phyloP scores from a whole-genome alignment of 2,329 filamentous ascomycete genomes.

The Arthrinium puccinioides region DNA sequence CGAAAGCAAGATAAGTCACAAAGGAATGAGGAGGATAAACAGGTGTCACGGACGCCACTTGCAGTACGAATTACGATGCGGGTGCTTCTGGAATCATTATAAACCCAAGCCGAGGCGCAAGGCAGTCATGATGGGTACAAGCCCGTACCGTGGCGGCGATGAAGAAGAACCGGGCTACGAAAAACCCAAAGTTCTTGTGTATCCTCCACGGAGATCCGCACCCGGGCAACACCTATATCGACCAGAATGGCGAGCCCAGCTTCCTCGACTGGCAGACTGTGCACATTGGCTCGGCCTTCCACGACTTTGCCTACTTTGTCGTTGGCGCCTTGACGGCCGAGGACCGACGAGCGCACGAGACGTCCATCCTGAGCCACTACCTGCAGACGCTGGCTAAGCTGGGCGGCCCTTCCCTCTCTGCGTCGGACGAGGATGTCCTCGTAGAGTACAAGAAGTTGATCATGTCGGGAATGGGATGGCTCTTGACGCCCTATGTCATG shows the following conservation, averaged over 20 bases:
- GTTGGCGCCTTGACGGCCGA: slow-evolving; percentile 28
- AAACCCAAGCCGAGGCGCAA: too few species aligned
- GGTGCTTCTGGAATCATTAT: too few species aligned
- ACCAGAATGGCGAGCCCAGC: slow-evolving; percentile 22
- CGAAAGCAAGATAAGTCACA: too few species aligned
- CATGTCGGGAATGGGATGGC: slow-evolving; percentile 24
- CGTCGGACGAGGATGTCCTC: slow-evolving; percentile 21
- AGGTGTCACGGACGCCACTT: too few species aligned
- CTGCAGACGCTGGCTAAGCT: slow-evolving; percentile 21
- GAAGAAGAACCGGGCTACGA: slow-evolving; percentile 25
- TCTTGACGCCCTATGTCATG: slow-evolving; percentile 18
- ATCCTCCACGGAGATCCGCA: slow-evolving; percentile 36
- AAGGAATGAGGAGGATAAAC: too few species aligned
- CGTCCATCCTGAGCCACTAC: slow-evolving; percentile 28
- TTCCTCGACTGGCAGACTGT: slow-evolving; percentile 36
- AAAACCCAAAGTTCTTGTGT: slow-evolving; percentile 29
- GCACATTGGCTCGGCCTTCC: slow-evolving; percentile 33
- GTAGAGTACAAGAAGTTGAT: slow-evolving; percentile 23
- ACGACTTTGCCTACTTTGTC: slow-evolving; percentile 34
- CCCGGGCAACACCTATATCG: slow-evolving; percentile 34
- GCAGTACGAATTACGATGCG: too few species aligned
- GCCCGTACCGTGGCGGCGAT: slow-evolving; percentile 25
- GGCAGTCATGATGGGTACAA: slow-evolving; percentile 28
- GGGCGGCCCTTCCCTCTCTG: slow-evolving; percentile 24
- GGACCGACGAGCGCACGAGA: slow-evolving; percentile 30